Evolutionary conservation across 805 yeast genomes (phyloP).

Genomic region (Yamadazyma insecticola): DNA sequence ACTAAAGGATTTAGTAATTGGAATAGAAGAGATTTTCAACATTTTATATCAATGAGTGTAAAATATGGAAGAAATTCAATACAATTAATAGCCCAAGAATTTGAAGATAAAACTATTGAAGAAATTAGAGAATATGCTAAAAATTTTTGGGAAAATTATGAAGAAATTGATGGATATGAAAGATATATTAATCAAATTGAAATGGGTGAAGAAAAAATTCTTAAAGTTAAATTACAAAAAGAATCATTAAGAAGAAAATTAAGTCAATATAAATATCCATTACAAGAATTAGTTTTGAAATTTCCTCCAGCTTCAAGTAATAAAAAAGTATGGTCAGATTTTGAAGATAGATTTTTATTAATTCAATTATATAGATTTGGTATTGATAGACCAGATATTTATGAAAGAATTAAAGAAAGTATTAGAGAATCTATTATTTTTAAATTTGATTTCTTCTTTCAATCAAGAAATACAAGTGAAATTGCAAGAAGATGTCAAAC

Average conservation of each 20-base stretch:
- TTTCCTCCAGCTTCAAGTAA: conserved; percentile 68
- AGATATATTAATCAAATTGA: conserved; percentile 77
- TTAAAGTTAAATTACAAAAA: conserved; percentile 61
- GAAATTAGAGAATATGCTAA: conserved; percentile 76
- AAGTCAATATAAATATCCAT: conserved; percentile 65
- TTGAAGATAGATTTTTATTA: conserved; percentile 84
- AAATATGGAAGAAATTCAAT: conserved; percentile 79
- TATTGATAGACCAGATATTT: conserved; percentile 69
- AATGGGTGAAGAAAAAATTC: conserved; percentile 80
- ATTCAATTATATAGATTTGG: conserved; percentile 80
- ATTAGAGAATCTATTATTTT: conserved; percentile 73
- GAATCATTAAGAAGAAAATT: conserved; percentile 77
- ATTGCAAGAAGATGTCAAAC: conserved; percentile 79
- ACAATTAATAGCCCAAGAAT: conserved; percentile 66
- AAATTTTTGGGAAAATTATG: conserved; percentile 76
- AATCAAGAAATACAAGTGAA: conserved; percentile 73
- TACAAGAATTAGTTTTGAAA: conserved; percentile 69
- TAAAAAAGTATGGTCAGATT: conserved; percentile 68
- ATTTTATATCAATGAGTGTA: conserved; percentile 67
- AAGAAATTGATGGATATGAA: conserved; percentile 86
- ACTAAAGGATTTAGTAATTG: conserved; percentile 72
- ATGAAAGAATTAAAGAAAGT: conserved; percentile 72
- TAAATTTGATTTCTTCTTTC: conserved; percentile 83
- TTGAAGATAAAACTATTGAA: conserved; percentile 75
- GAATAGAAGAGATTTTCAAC: conserved; percentile 84